Evolutionary conservation across 306 rosid species (phyloP).

Genomic region (Vigna nakashimae): DNA sequence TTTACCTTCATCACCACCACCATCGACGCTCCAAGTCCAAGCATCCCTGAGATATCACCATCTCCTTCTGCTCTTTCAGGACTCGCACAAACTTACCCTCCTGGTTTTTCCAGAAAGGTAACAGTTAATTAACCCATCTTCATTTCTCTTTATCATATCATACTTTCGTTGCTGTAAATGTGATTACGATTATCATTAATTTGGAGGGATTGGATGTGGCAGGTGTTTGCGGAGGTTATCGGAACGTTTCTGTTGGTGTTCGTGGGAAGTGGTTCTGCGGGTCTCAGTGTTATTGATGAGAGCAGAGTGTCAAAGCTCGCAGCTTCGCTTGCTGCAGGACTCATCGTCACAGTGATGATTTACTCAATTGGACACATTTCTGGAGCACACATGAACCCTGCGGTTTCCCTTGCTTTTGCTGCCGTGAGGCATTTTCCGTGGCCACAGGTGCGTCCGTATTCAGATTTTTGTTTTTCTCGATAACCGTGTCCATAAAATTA

Average conservation of each 20-base stretch:
- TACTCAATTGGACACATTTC: constrained; percentile 89
- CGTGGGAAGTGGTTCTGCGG: constrained; percentile 77
- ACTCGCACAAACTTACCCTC: constrained; percentile 52
- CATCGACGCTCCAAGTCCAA: constrained; percentile 41
- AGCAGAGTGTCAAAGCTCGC: constrained; percentile 63
- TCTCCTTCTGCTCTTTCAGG: constrained; percentile 11
- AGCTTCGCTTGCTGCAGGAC: constrained; percentile 80
- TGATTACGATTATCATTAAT: background rate
- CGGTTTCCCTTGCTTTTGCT: constrained; percentile 83
- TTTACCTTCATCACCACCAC: constrained; percentile 8
- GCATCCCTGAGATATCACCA: background rate
- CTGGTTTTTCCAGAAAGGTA: constrained; percentile 63
- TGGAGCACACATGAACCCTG: constrained; percentile 91
- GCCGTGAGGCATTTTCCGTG: constrained; percentile 69
- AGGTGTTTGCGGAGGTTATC: constrained; percentile 78
- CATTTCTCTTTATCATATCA: background rate
- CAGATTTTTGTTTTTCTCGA: background rate
- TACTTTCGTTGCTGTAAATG: background rate
- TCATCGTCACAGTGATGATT: constrained; percentile 77
- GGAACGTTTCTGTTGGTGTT: constrained; percentile 81
- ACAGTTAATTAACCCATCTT: too few relatives aligned
- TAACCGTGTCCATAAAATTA: background rate
- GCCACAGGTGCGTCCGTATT: constrained; percentile 62
- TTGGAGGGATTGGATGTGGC: background rate
- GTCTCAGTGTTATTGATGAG: constrained; percentile 56